A percentile compares a stretch with the other conserved stretches of the same genome.
These are phyloP conservation scores for Piromyces sp. DNA, from an alignment of 192 early-diverging fungal genomes.

Conservation along the genomic window DNA sequence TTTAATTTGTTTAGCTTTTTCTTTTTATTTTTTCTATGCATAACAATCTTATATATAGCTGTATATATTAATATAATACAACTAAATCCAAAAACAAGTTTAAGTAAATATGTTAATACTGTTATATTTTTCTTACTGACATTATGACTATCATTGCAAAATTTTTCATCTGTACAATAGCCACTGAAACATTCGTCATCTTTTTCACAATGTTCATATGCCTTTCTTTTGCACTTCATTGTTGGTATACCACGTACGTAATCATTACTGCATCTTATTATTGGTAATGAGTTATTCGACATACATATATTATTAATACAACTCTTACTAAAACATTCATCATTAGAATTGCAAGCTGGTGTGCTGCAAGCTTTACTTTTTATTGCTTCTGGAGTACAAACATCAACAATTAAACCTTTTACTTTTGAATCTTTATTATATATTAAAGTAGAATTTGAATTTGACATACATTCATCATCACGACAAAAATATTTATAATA, in stretches of 20 bases:
- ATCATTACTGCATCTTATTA: not conserved
- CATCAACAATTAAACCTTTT: not conserved
- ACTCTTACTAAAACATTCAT: not conserved
- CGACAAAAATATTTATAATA: not conserved
- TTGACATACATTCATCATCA: not conserved
- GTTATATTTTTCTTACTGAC: too few species aligned
- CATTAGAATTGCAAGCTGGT: not conserved
- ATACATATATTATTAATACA: not conserved
- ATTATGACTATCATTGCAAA: not conserved
- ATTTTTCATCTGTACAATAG: not conserved
- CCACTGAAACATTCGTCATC: not conserved
- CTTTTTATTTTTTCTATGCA: too few species aligned
- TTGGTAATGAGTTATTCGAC: not conserved
- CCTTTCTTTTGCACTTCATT: not conserved
- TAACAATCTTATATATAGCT: too few species aligned
- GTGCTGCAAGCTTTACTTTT: not conserved
- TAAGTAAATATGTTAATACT: too few species aligned
- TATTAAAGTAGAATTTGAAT: not conserved
- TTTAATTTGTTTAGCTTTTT: too few species aligned
- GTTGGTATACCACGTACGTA: not conserved
- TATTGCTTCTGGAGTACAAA: not conserved
- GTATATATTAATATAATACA: too few species aligned
- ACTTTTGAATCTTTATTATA: not conserved
- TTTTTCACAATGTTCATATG: not conserved
- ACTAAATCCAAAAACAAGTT: too few species aligned